A percentile compares a stretch with the other conserved stretches of the same genome.
These are phyloP conservation scores for Hypoxylon fuscum DNA, from an alignment of 495 filamentous ascomycete species.

Conservation along the genomic window DNA sequence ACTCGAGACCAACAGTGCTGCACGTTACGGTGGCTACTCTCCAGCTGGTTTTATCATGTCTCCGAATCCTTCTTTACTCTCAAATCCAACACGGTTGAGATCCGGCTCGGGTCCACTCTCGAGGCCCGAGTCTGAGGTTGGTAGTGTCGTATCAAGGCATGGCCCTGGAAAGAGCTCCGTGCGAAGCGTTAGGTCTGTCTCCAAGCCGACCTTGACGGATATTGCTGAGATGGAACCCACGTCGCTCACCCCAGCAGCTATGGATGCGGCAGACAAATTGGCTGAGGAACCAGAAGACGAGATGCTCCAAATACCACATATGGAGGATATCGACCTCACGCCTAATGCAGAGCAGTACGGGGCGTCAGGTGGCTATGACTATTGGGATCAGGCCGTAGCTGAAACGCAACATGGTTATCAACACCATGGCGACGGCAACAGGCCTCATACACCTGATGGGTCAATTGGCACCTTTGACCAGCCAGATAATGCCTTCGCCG, in stretches of 20 bases:
- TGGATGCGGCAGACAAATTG: constrained; percentile 56
- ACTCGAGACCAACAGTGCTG: constrained; percentile 70
- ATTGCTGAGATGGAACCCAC: constrained; percentile 59
- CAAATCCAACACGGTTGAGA: constrained; percentile 62
- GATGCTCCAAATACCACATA: constrained; percentile 29
- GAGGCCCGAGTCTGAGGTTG: constrained; percentile 45
- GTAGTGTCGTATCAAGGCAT: constrained; percentile 49
- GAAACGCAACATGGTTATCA: constrained; percentile 45
- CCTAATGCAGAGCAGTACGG: constrained; percentile 38
- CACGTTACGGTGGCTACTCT: constrained; percentile 76
- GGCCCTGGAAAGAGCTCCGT: constrained; percentile 58
- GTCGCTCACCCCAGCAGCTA: constrained; percentile 52
- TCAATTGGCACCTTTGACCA: constrained; percentile 77
- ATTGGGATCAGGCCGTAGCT: constrained; percentile 39
- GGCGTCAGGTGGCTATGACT: constrained; percentile 29
- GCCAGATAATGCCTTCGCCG: constrained; percentile 75
- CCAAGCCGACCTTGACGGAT: constrained; percentile 54
- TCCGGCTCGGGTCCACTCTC: constrained; percentile 54
- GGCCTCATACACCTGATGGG: constrained; percentile 57
- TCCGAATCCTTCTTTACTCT: constrained; percentile 68
- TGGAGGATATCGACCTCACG: constrained; percentile 35
- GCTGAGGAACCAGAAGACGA: constrained; percentile 47
- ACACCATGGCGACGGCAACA: constrained; percentile 29
- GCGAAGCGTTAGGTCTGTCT: constrained; percentile 51
- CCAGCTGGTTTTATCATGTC: constrained; percentile 72